phyloP scores from a whole-genome alignment of 768 basidiomycete species.

The Dentipellis fragilis region DNA sequence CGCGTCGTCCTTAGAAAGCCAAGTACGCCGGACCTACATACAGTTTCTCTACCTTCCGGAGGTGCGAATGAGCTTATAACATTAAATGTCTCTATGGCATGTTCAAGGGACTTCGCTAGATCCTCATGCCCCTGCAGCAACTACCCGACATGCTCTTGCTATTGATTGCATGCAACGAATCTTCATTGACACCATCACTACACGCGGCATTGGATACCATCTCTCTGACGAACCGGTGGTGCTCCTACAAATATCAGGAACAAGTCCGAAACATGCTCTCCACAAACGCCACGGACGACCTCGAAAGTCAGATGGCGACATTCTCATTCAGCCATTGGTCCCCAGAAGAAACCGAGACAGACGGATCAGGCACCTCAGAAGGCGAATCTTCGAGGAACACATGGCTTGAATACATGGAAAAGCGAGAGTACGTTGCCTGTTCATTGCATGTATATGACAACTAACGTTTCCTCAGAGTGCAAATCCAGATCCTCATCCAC shows the following conservation, averaged over 20 bases:
- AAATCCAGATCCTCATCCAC: constrained; percentile 68
- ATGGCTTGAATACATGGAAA: constrained; percentile 14
- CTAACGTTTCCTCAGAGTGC: constrained; percentile 35
- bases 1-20: background rate
- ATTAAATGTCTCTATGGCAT: background rate
- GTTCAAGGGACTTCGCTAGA: constrained; percentile 29
- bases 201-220: constrained; percentile 52
- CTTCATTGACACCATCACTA: constrained; percentile 37
- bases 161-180: constrained; percentile 30
- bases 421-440: constrained; percentile 34
- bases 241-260: constrained; percentile 53
- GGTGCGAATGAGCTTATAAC: background rate
- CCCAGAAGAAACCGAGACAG: constrained; percentile 12
- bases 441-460: background rate
- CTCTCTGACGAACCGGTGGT: constrained; percentile 74
- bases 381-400: constrained; percentile 25
- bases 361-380: constrained; percentile 11
- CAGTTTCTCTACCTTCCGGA: background rate
- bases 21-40: background rate
- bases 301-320: constrained; percentile 19
- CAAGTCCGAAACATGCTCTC: constrained; percentile 17
- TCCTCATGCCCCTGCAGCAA: constrained; percentile 56
- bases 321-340: constrained; percentile 5
- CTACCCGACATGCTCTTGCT: constrained; percentile 48
- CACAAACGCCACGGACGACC: constrained; percentile 13